Base-by-base conservation (phyloP, 495 filamentous ascomycete genomes). In the Platismatia glauca region DNA sequence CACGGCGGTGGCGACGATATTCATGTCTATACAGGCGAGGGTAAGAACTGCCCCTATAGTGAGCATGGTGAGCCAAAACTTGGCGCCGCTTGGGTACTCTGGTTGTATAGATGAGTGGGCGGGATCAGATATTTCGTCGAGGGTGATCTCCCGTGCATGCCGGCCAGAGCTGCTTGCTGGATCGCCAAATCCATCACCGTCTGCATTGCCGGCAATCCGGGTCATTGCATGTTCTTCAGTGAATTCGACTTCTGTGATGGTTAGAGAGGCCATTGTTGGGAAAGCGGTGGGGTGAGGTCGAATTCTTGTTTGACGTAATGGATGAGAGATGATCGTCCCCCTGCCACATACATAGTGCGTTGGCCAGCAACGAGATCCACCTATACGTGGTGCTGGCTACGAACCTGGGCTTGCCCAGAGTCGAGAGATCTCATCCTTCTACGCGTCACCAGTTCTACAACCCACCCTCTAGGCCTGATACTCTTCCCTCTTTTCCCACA, bases 1-100 rank as follows among this genome's bases (percentile, higher is more conserved):
- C 18, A 80, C 76, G 15, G 79, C 79, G 8, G 77, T 81, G 6
- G 78, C 77, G 31, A 80, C 73, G 43, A 81, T 80, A 39, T 64
- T 73, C 59, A 58, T 61, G 61, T 72, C 70, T 43, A 43, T 43
- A 16, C 39, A 43, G 39, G 39, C 20, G 39, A 43, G 39, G 18
- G 20, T 43, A 16, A 43, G 39, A 43, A 43, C 39, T 16, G 39
- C 39, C 39, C 39, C 39, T 43, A 43, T 16, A 16, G 39, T 43
- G 39, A 43, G 39, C 39, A 43, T 43, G 39, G 20, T n/a, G 18
- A 43, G 16, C 39, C 39, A 43, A 16, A 43, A n/a, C 16, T 43
- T 43, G 39, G 39, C 4, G 39, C 39, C 39, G 39, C 16, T 43
- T 43, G 39, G 39, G 39, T 43, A 43, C 39, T 43, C 39, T 43